phyloP scores from a whole-genome alignment of 2,329 filamentous ascomycete genomes.

The Fusarium sacchari region DNA sequence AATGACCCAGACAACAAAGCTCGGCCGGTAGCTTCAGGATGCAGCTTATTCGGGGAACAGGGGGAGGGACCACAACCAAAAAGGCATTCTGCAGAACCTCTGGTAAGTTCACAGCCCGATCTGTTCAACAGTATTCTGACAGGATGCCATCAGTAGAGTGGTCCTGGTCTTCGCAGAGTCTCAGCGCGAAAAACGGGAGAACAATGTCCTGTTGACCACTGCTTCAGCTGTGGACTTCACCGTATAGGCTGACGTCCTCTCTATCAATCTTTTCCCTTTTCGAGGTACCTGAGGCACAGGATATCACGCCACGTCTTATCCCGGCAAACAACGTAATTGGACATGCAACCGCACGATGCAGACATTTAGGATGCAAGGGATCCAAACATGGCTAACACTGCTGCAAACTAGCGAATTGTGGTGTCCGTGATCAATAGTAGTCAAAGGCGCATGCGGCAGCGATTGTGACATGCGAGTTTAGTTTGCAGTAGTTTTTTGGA shows the following conservation, averaged over 20 bases:
- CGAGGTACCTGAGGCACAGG: neutral
- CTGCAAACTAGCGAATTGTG: neutral
- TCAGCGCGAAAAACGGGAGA: too few relatives aligned
- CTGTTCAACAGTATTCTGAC: neutral
- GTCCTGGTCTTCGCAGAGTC: neutral
- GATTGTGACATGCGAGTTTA: conserved; percentile 1
- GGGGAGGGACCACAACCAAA: neutral
- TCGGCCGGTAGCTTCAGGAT: neutral
- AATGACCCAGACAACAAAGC: neutral
- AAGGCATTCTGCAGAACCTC: neutral
- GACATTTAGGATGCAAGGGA: neutral
- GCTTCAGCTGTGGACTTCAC: neutral
- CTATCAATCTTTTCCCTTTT: neutral
- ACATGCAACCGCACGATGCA: neutral
- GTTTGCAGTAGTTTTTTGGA: neutral
- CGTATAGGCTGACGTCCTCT: neutral
- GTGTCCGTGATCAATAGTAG: neutral
- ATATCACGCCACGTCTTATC: conserved; percentile 15
- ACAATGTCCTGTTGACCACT: neutral
- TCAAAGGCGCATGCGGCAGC: neutral
- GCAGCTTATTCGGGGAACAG: neutral
- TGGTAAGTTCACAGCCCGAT: neutral
- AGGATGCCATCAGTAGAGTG: neutral
- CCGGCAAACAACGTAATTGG: neutral
- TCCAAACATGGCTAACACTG: neutral